Evolutionary conservation across 768 basidiomycete species (phyloP), one percentile per base, ranked within the genome.

Genomic region (Xerocomus brunneocitrinus): DNA sequence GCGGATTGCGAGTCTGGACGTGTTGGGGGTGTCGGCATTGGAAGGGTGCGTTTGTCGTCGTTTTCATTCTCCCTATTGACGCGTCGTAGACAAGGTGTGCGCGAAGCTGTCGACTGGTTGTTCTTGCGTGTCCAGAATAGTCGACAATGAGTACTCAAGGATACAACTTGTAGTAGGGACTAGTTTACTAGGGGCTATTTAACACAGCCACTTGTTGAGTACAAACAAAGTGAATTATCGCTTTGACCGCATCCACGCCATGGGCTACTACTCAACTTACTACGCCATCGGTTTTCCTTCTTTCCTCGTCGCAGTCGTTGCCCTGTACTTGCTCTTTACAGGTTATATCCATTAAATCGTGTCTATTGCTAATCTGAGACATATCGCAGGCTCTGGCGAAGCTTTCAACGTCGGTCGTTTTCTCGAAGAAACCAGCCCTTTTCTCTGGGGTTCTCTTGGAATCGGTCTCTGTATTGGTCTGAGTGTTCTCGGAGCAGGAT

Each of bases 341-440:
- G 92, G 94, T 92, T 51, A 24, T 24, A 12, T 39, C 3, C 10
- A 5, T 50, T 13, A 13, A 38, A 28, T 43, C 3, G 2, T 38
- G 2, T 22, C 25, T 32, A 12, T 46, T 30, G n/a, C 56, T 58
- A 41, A 58, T 49, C 28, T 27, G 34, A 49, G 41, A 27, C 14
- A 16, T 22, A 14, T 24, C 30, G 27, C 53, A 92, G 91, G 81
- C 63, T 91, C 89, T 7, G 91, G 90, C 57, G 91, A 92, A 70
- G 83, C 88, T 1, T 95, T 98, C 84, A 93, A 98, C 66, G 84
- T 92, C 57, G 95, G 95, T 38, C 83, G 84, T 45, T 98, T 94
- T 76, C 79, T 98, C 25, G 94, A 95, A 68, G 91, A 97, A 74
- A 84, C 91, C 27, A 93, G 85, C 66, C 95, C 95, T 0, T 98